phyloP scores from a whole-genome alignment of 1,284 basidiomycete genomes.

The Ceratobasidium sp. region DNA sequence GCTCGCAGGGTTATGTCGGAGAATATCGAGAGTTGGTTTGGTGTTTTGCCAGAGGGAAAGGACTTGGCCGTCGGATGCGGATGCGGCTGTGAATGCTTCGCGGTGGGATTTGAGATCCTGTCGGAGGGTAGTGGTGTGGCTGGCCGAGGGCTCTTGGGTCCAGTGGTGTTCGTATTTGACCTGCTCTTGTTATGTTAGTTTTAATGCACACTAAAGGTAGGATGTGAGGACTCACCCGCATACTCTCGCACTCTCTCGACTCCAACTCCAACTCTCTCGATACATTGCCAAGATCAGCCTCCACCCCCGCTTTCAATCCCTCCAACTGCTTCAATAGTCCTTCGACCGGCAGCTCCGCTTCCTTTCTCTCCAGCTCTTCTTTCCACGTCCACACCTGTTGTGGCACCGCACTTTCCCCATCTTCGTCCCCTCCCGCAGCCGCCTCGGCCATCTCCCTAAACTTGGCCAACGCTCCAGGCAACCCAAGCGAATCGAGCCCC shows the following conservation, averaged over 20 bases:
- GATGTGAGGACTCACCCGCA: conserved; percentile 62
- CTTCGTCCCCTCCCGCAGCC: conserved; percentile 62
- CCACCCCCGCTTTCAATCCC: conserved; percentile 70
- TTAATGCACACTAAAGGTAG: background rate
- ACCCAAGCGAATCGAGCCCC: conserved; percentile 83
- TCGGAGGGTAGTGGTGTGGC: conserved; percentile 75
- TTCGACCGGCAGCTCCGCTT: conserved; percentile 73
- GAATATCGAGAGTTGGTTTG: conserved; percentile 71
- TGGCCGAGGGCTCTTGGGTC: conserved; percentile 88
- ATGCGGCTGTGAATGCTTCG: conserved; percentile 80
- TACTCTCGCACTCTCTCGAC: conserved; percentile 82
- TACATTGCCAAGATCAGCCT: conserved; percentile 69
- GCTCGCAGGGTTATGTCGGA: conserved; percentile 67
- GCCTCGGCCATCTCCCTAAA: conserved; percentile 79
- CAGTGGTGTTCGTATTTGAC: conserved; percentile 89
- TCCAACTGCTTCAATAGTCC: conserved; percentile 71
- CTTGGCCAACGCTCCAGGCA: conserved; percentile 78
- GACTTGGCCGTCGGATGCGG: conserved; percentile 82
- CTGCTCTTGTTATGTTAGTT: conserved; percentile 45
- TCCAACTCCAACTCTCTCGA: conserved; percentile 78
- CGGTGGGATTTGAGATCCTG: conserved; percentile 85
- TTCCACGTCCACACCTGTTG: conserved; percentile 79
- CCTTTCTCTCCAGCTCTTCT: conserved; percentile 76
- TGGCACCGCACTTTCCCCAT: conserved; percentile 65
- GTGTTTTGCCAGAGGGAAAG: conserved; percentile 78